A percentile compares a stretch with the other conserved stretches of the same genome.
phyloP scores from a whole-genome alignment of 139 green algal genomes.

The Parachlorella kessleri region DNA sequence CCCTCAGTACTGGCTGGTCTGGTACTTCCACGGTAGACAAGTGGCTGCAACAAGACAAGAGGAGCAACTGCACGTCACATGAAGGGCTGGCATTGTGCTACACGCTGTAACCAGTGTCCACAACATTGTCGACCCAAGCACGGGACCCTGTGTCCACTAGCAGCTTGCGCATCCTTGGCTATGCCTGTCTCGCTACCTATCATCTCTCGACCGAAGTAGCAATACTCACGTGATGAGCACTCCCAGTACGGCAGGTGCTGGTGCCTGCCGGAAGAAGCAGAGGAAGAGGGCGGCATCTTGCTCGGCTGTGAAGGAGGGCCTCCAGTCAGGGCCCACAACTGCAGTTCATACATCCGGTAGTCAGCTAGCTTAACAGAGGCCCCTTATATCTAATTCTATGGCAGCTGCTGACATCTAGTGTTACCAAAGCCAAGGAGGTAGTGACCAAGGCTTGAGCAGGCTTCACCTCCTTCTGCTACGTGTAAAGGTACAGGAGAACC shows the following conservation, averaged over 20 bases:
- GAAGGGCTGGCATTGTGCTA: too few relatives aligned
- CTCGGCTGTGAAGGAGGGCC: neutral
- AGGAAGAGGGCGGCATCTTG: conserved; percentile 21
- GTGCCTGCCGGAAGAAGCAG: conserved; percentile 14
- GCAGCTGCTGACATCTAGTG: neutral
- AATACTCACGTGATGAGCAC: conserved; percentile 22
- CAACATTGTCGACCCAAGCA: too few relatives aligned
- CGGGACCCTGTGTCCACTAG: neutral
- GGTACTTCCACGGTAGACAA: conserved; percentile 44
- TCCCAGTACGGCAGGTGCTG: conserved; percentile 12
- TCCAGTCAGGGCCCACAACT: conserved; percentile 43
- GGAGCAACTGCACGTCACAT: neutral
- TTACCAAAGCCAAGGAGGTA: neutral
- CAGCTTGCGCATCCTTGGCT: too few relatives aligned
- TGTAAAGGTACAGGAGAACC: too few relatives aligned
- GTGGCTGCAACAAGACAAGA: conserved; percentile 25
- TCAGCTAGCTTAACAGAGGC: neutral
- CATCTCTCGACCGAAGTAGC: too few relatives aligned
- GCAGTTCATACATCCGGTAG: neutral
- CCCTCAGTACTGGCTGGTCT: neutral
- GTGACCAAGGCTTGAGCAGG: neutral
- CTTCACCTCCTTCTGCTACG: too few relatives aligned
- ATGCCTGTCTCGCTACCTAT: too few relatives aligned
- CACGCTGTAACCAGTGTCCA: too few relatives aligned
- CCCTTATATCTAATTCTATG: too few relatives aligned